Evolutionary conservation across 495 filamentous ascomycete species (phyloP).

Genomic region (Penicillium salamii): DNA sequence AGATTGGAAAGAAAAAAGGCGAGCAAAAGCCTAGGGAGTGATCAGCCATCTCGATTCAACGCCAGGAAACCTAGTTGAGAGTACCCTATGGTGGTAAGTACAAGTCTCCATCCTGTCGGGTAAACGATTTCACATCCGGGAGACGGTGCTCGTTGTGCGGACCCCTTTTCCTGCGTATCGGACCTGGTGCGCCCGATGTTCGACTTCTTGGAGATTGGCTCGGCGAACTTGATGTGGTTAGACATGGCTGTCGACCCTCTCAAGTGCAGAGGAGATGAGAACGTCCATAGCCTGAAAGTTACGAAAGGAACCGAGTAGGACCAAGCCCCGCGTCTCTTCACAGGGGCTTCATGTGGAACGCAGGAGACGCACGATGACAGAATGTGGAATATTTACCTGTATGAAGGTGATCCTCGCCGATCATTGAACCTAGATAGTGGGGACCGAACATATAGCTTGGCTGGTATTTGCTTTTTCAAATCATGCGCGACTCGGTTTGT

Average conservation of each 20-base stretch:
- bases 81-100: slow-evolving; percentile 38
- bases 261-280: slow-evolving; percentile 14
- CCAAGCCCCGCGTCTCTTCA: slow-evolving; percentile 27
- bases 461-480: slow-evolving; percentile 10
- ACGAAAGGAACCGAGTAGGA: slow-evolving; percentile 23
- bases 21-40: slow-evolving; percentile 44
- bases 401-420: slow-evolving; percentile 23
- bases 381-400: slow-evolving; percentile 27
- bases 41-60: background rate
- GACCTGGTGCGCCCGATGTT: slow-evolving; percentile 6
- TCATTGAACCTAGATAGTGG: slow-evolving; percentile 28
- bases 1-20: slow-evolving; percentile 59
- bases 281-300: slow-evolving; percentile 23
- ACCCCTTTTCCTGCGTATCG: slow-evolving; percentile 22
- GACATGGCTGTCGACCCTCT: slow-evolving; percentile 18
- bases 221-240: slow-evolving; percentile 23
- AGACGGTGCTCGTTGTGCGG: slow-evolving; percentile 19
- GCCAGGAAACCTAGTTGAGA: background rate
- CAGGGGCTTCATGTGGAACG: slow-evolving; percentile 30
- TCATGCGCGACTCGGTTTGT: background rate
- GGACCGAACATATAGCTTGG: slow-evolving; percentile 17
- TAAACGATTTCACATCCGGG: slow-evolving; percentile 32
- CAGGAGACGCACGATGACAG: slow-evolving; percentile 30
- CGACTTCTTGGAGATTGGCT: slow-evolving; percentile 15
- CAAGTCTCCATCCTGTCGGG: slow-evolving; percentile 46